Percentiles rank a stretch among this genome's conserved stretches.
Evolutionary conservation across 805 yeast genomes (phyloP).

Genomic region (Starmerella bombicola): DNA sequence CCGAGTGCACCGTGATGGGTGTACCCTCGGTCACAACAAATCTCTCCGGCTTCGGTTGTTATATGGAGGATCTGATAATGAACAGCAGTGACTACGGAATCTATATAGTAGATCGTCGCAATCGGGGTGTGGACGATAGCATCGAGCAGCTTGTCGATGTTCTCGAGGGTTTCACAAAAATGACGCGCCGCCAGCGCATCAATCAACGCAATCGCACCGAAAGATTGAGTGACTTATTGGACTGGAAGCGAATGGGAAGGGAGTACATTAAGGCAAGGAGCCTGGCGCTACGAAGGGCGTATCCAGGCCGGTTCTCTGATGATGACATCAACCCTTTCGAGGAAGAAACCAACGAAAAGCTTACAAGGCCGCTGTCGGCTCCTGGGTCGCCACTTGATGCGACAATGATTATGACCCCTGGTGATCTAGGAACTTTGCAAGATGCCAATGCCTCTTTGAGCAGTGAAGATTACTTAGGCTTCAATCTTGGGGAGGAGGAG

Average conservation of each 20-base stretch:
- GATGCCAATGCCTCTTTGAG: constrained; percentile 62
- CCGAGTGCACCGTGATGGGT: constrained; percentile 99
- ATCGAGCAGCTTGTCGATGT: constrained; percentile 78
- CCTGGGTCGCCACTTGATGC: constrained; percentile 89
- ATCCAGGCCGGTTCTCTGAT: constrained; percentile 62
- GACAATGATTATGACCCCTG: constrained; percentile 82
- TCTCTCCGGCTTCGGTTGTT: constrained; percentile 92
- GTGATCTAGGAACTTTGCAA: constrained; percentile 92
- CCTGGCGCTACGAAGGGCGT: constrained; percentile 81
- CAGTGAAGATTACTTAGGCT: constrained; percentile 60
- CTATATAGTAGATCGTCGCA: constrained; percentile 88
- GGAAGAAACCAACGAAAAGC: constrained; percentile 34
- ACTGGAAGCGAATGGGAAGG: constrained; percentile 97
- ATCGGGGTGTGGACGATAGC: constrained; percentile 84
- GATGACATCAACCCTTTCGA: constrained; percentile 28
- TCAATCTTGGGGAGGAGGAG: constrained; percentile 32
- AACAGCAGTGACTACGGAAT: constrained; percentile 92
- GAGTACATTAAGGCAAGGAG: constrained; percentile 93
- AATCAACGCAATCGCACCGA: constrained; percentile 97
- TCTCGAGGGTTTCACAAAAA: constrained; percentile 78
- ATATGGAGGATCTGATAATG: constrained; percentile 95
- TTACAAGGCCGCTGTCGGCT: constrained; percentile 86
- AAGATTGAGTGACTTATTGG: constrained; percentile 79
- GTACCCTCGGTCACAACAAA: constrained; percentile 95
- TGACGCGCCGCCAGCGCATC: constrained; percentile 92